Base-by-base conservation (phyloP, 2,329 filamentous ascomycete genomes). In the Arthrobotrys pseudoclavata region DNA sequence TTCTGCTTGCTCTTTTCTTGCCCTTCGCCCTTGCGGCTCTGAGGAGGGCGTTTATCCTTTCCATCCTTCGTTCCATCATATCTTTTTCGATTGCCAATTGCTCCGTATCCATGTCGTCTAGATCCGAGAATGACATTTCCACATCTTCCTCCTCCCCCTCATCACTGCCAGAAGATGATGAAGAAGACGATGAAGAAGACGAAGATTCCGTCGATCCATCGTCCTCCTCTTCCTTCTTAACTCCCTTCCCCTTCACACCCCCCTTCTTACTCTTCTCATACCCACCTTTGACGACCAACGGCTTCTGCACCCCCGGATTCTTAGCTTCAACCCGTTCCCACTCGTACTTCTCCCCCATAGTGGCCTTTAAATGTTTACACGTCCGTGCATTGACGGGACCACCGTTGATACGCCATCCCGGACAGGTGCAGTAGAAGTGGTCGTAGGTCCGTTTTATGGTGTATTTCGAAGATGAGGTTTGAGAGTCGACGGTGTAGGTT, bases 361-460 rank as follows among this genome's bases (percentile, higher is more conserved):
- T 50, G 4, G 64, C 50, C 61, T 79, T 80, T 40, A 81, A 67
- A 61, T 81, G 81, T 31, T 76, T 71, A 66, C 72, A 81, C 10
- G 78, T 80, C 40, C 79, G 68, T 4, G 68, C 79, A 13, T 79
- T 79, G n/a, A 79, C 75, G 5, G 79, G 69, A 0, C 70, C 76
- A 5, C 62, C 70, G 1, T 64, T 69, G n/a, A 34, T 79, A 29
- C 63, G 60, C 80, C 80, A 81, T 29, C 34, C 55, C 18, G 64
- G 71, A 57, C 80, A 81, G n/a, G 78, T 80, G 42, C 80, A 81
- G 34, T 80, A 74, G 63, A 74, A 81, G 50, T 80, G 80, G 61
- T 80, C 76, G 20, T 60, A 72, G 4, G 76, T 79, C 31, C 80
- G 79, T 48, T 79, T 80, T 31, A 81, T 72, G 10, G 72, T 79